Evolutionary conservation across 371 early-diverging fungal species (phyloP), one percentile per base, ranked within the genome.

Genomic region (Lichtheimia hyalospora): DNA sequence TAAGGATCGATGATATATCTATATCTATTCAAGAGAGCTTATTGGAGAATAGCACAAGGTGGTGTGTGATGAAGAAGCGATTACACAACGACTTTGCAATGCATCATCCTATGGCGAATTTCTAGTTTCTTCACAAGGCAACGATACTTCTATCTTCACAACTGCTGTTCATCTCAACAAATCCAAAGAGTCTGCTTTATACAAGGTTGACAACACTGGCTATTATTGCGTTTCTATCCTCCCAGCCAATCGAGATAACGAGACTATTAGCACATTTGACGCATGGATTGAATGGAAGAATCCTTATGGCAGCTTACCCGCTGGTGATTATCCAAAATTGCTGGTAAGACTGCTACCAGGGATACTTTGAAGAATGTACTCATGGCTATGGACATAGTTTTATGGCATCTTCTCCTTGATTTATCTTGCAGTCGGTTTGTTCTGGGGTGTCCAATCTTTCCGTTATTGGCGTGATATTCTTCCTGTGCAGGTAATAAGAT

Each of bases 311-410:
- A 74, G 80, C 60, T 74, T 96, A 25, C 92, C 95, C 4, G 95
- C 90, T 18, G 69, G 81, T n/a, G 94, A 94, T 57, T 95, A 91
- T 68, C 95, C 96, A 0, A 94, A 94, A 66, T 66, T 96, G 23
- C 75, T 88, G 61, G 90, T 89, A 70, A 16, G 16, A 46, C 5
- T 18, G 42, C 20, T 14, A 16, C 42, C 14, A 42, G 15, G 40
- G 42, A 46, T 46, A 46, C 28, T 6, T 34, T 6, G 34, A 34
- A 2, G 34, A 1, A 28, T 28, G 7, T n/a, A 7, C 42, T 41
- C 24, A 20, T 16, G 8, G 18, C 13, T 5, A 42, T 41, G 3
- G 16, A 23, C n/a, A 10, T 61, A 81, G 78, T 86, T 93, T 48
- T 93, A 92, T 63, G 88, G 89, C 8, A 57, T 71, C 1, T 77